Evolutionary conservation across 2,329 filamentous ascomycete species (phyloP), one percentile per base, ranked within the genome.

Genomic region (Botryotinia globosa): DNA sequence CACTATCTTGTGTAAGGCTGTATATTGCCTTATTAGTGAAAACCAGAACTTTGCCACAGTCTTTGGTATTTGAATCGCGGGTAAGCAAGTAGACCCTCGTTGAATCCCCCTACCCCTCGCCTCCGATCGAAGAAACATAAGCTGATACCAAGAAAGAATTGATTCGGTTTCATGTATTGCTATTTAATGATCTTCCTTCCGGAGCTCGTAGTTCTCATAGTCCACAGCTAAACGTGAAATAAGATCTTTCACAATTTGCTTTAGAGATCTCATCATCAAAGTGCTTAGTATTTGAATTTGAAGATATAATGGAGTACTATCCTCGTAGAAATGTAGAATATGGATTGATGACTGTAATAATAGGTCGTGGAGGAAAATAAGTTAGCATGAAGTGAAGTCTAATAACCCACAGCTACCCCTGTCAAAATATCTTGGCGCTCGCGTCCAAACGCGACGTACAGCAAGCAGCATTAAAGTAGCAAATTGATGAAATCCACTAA

Each of bases 341-440:
- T 48, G 25, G 29, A 37, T 32, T 45, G 45, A 44, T 63, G 44
- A 67, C 32, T 54, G 64, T 12, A 9, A 45, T 29, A 8, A n/a
- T 32, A 9, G n/a, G 7, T 18, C 29, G 51, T 16, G 51, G 51
- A 56, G 51, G 51, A 56, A 18, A 18, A 9, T 56, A 16, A 16
- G 51, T 29, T 29, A 56, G n/a, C n/a, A 56, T 29, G 64, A 37
- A 51, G 66, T 69, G 65, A 59, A 37, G 51, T 56, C 20, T 62
- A 56, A n/a, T n/a, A 69, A 62, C 25, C 44, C 51, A 68, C 51
- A 59, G 70, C 70, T 72, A 72, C 70, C 70, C 70, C 29, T 59
- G 70, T 59, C 29, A 42, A 72, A 45, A 68, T 67, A 25, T 72
- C 70, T 72, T 67, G 70, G 70, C 70, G 51, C 70, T 72, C 70